phyloP scores from a whole-genome alignment of 23 red algal species.

The Gracilaria gracilis region DNA sequence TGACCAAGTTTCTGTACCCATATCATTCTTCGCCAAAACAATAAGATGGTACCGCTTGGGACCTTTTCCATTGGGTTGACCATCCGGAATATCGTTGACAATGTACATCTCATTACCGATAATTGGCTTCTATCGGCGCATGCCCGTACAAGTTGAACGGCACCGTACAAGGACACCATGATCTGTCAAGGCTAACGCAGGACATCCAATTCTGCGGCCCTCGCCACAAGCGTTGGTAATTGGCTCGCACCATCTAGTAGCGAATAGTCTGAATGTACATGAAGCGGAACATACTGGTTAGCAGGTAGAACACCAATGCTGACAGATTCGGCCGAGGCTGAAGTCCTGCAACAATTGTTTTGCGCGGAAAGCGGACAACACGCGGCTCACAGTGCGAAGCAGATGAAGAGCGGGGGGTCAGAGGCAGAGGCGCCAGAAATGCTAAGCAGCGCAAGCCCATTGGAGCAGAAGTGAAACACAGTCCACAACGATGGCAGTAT shows the following conservation, averaged over 20 bases:
- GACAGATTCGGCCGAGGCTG: not conserved
- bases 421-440: slow-evolving; percentile 1
- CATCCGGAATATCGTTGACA: slow-evolving; percentile 57
- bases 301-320: slow-evolving; percentile 6
- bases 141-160: slow-evolving; percentile 78
- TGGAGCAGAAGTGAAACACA: not conserved
- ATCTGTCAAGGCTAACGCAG: slow-evolving; percentile 92
- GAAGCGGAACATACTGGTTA: slow-evolving; percentile 82
- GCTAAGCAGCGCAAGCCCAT: not conserved
- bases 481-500: not conserved
- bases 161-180: slow-evolving; percentile 93
- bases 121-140: slow-evolving; percentile 87
- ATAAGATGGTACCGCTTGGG: slow-evolving; percentile 87
- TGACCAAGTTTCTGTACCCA: slow-evolving; percentile 90
- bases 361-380: not conserved
- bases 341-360: not conserved
- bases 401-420: not conserved
- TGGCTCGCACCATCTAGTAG: slow-evolving; percentile 94
- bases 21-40: slow-evolving; percentile 91
- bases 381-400: not conserved
- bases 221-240: slow-evolving; percentile 75
- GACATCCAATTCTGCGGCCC: slow-evolving; percentile 80
- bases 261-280: slow-evolving; percentile 95
- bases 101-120: slow-evolving; percentile 99
- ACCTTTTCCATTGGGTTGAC: slow-evolving; percentile 9